Conservation (phyloP, 2,329 filamentous ascomycete genomes). For the Torrubiella hemipterigena region DNA sequence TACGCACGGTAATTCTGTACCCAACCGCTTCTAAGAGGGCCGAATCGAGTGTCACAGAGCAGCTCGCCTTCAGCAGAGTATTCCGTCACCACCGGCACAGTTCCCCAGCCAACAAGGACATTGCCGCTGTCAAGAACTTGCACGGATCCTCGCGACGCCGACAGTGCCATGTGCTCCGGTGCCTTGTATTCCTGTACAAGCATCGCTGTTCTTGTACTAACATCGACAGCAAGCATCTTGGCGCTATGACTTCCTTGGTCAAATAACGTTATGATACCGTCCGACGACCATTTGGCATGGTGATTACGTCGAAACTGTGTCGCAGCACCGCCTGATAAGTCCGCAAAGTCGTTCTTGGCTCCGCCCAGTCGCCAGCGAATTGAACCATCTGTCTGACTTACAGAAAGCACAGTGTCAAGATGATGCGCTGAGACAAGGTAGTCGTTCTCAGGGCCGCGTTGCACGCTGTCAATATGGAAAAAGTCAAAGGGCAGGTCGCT, state of each 20-base stretch:
- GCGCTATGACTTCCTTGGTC: too few species aligned
- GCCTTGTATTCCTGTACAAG: too few species aligned
- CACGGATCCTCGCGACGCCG: conserved; percentile 32
- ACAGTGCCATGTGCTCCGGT: too few species aligned
- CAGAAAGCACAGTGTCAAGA: conserved; percentile 1
- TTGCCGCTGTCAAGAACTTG: conserved; percentile 42
- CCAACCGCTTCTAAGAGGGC: conserved; percentile 17
- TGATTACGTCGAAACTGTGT: too few species aligned
- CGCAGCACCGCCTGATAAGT: conserved; percentile 1
- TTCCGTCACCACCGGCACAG: conserved; percentile 33
- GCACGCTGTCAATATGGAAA: conserved; percentile 45
- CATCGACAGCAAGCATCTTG: too few species aligned
- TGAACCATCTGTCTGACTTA: conserved; percentile 3
- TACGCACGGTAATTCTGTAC: conserved; percentile 43
- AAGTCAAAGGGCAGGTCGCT: conserved; percentile 32
- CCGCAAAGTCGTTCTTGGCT: conserved; percentile 6
- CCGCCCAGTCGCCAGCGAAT: conserved; percentile 1
- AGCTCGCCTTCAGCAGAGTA: conserved; percentile 32
- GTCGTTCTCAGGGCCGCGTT: conserved; percentile 33
- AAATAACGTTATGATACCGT: too few species aligned
- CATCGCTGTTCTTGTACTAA: too few species aligned
- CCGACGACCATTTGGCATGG: too few species aligned
- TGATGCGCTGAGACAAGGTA: conserved; percentile 23
- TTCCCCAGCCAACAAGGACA: conserved; percentile 45
- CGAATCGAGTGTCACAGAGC: conserved; percentile 40